These are phyloP conservation scores for Penicillium sp. DNA, from an alignment of 2,329 filamentous ascomycete genomes.

Conservation along the genomic window DNA sequence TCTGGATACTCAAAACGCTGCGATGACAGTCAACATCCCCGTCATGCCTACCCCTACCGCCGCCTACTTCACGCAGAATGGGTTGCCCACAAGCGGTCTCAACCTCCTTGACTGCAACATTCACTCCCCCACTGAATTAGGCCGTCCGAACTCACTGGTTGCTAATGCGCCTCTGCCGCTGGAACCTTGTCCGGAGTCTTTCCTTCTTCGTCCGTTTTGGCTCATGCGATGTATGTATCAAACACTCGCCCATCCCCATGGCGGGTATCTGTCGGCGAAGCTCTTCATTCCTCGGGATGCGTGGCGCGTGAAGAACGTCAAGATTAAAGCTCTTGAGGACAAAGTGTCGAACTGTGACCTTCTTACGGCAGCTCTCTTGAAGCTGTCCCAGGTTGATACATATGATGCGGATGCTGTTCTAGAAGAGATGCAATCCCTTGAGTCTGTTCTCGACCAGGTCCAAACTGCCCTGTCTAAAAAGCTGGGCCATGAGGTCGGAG, in stretches of 20 bases:
- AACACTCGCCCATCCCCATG: slow-evolving; percentile 82
- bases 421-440: slow-evolving; percentile 88
- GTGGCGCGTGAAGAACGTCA: slow-evolving; percentile 90
- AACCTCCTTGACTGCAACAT: slow-evolving; percentile 82
- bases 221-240: slow-evolving; percentile 92
- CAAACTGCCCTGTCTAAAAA: slow-evolving; percentile 73
- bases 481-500: slow-evolving; percentile 87
- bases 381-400: slow-evolving; percentile 77
- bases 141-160: slow-evolving; percentile 60
- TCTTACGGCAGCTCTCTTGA: slow-evolving; percentile 80
- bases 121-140: slow-evolving; percentile 60
- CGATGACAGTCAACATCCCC: slow-evolving; percentile 53
- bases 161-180: slow-evolving; percentile 68
- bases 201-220: slow-evolving; percentile 93
- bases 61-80: slow-evolving; percentile 54
- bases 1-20: slow-evolving; percentile 42
- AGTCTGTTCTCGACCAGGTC: slow-evolving; percentile 79
- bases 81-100: slow-evolving; percentile 61
- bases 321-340: slow-evolving; percentile 85
- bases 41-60: slow-evolving; percentile 64
- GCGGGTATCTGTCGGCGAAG: slow-evolving; percentile 85
- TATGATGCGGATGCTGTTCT: slow-evolving; percentile 86
- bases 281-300: slow-evolving; percentile 89
- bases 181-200: slow-evolving; percentile 86
- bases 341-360: slow-evolving; percentile 90